Evolutionary conservation across 208 protist species (phyloP).

Genomic region (Trypanosoma scelopori): DNA sequence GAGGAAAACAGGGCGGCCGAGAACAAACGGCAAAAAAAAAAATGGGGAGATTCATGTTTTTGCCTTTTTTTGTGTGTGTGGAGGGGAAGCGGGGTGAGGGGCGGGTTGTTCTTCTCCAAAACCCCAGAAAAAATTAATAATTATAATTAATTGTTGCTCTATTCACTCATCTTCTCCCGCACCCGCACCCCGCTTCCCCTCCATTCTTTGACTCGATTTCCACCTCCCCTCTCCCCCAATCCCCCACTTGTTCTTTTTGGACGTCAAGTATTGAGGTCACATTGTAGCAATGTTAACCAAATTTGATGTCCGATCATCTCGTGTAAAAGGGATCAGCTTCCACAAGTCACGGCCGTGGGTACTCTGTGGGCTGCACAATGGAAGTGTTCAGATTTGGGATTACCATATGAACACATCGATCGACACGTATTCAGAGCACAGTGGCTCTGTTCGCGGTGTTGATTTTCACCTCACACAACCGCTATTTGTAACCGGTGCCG

Average conservation of each 20-base stretch:
- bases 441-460: conserved; percentile 94
- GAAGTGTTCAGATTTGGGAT: conserved; percentile 99
- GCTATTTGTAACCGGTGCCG: conserved; percentile 98
- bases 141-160: too few relatives aligned
- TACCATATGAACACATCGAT: conserved; percentile 97
- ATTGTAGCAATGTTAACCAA: conserved; percentile 90
- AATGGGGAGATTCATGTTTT: too few relatives aligned
- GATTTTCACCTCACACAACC: conserved; percentile 98
- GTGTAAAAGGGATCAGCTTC: conserved; percentile 99
- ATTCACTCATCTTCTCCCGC: too few relatives aligned
- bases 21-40: background rate
- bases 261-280: conserved; percentile 2
- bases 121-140: too few relatives aligned
- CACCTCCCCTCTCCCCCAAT: conserved; percentile 1
- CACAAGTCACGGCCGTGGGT: conserved; percentile 98
- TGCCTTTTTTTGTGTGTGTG: conserved; percentile 1
- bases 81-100: too few relatives aligned
- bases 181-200: too few relatives aligned
- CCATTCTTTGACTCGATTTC: too few relatives aligned
- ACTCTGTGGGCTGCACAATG: conserved; percentile 98
- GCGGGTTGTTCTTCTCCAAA: too few relatives aligned
- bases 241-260: background rate
- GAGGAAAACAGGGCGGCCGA: background rate
- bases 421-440: conserved; percentile 97
- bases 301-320: conserved; percentile 97